These are phyloP conservation scores for Cyclotella distinguenda DNA, from an alignment of 108 stramenopile species.

Conservation along the genomic window DNA sequence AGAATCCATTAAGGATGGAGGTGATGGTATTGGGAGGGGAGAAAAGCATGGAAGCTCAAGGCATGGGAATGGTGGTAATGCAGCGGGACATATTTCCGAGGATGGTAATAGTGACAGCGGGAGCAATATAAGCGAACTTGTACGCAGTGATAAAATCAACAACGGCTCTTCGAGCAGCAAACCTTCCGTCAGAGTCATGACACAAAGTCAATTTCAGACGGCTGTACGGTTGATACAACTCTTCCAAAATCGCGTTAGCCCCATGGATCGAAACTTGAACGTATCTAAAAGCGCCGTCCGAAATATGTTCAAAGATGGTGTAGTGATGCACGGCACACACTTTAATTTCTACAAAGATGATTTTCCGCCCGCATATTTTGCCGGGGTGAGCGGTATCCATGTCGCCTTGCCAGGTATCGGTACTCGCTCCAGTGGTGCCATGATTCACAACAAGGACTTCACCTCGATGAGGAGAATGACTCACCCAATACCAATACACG, in stretches of 20 bases:
- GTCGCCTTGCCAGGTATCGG: slow-evolving; percentile 25
- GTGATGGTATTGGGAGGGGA: too few species aligned
- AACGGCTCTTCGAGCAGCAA: not conserved
- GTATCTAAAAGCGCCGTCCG: not conserved
- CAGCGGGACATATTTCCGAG: not conserved
- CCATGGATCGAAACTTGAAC: slow-evolving; percentile 19
- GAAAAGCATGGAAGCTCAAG: too few species aligned
- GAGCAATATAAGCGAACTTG: not conserved
- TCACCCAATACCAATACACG: not conserved
- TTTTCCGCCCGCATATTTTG: slow-evolving; percentile 30
- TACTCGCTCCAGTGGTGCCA: too few species aligned
- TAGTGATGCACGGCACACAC: not conserved
- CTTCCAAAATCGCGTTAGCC: slow-evolving; percentile 26
- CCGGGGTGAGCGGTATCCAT: slow-evolving; percentile 25
- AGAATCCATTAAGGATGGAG: not conserved
- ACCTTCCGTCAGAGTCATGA: slow-evolving; percentile 28
- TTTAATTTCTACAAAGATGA: slow-evolving; percentile 8
- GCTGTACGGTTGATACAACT: slow-evolving; percentile 40
- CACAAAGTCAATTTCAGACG: slow-evolving; percentile 14
- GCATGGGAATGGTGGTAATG: not conserved
- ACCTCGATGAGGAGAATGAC: not conserved
- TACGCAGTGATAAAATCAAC: not conserved
- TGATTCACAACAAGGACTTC: not conserved
- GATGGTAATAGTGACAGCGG: not conserved
- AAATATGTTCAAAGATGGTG: not conserved